phyloP scores from a whole-genome alignment of 2,329 filamentous ascomycete species.

The Aureobasidium sp. region DNA sequence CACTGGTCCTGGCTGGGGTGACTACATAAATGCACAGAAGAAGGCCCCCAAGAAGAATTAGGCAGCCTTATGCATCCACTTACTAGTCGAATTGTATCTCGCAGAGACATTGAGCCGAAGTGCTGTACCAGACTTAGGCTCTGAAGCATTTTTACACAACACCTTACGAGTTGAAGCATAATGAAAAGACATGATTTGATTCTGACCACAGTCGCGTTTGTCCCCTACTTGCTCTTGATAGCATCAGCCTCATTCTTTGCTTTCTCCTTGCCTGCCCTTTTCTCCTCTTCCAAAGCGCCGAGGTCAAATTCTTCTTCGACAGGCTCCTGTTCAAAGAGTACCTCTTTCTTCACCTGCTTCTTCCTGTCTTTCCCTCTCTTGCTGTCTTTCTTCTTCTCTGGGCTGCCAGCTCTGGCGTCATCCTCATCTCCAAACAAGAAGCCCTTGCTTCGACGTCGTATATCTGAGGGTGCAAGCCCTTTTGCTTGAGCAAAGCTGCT shows the following conservation, averaged over 20 bases:
- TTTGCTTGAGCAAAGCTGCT: conserved; percentile 13
- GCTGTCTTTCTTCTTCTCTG: conserved; percentile 12
- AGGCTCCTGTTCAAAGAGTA: conserved; percentile 7
- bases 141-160: not conserved
- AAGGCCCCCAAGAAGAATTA: conserved; percentile 14
- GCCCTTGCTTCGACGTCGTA: conserved; percentile 18
- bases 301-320: conserved; percentile 17
- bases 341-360: conserved; percentile 9
- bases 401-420: conserved; percentile 11
- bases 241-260: not conserved
- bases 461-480: conserved; percentile 16
- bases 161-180: not conserved
- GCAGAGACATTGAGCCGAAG: not conserved
- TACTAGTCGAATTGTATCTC: not conserved
- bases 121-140: not conserved
- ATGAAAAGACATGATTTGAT: not conserved
- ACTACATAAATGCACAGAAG: conserved; percentile 22
- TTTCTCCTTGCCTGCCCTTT: not conserved
- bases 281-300: conserved; percentile 14
- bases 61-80: not conserved
- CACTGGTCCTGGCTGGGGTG: conserved; percentile 27
- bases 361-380: conserved; percentile 5
- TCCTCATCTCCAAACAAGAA: conserved; percentile 21
- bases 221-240: not conserved
- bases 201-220: not conserved